Evolutionary conservation across 495 filamentous ascomycete species (phyloP).

Genomic region (Annulohypoxylon nitens): DNA sequence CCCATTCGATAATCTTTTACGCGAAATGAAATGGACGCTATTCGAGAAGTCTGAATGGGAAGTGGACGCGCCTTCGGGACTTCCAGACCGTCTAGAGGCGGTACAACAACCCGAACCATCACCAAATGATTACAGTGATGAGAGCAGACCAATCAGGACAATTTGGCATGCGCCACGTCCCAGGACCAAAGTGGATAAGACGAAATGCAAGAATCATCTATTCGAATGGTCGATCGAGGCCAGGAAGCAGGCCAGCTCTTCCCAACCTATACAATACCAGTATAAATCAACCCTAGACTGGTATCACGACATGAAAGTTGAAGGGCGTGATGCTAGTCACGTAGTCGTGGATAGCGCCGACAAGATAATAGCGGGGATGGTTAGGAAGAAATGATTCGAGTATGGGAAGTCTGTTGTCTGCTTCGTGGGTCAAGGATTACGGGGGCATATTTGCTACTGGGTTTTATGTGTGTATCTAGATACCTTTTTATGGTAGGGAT

Average conservation of each 20-base stretch:
- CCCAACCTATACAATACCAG: slow-evolving; percentile 51
- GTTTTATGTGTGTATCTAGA: neutral
- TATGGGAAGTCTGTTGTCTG: neutral
- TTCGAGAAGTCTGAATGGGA: slow-evolving; percentile 25
- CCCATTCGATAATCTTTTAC: slow-evolving; percentile 42
- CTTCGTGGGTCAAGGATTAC: neutral
- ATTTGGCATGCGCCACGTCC: slow-evolving; percentile 60
- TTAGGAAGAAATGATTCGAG: slow-evolving; percentile 22
- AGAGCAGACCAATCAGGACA: slow-evolving; percentile 50
- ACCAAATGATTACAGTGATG: slow-evolving; percentile 29
- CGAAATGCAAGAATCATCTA: slow-evolving; percentile 57
- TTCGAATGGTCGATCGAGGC: slow-evolving; percentile 53
- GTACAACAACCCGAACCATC: neutral
- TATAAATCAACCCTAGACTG: slow-evolving; percentile 59
- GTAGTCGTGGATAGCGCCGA: slow-evolving; percentile 56
- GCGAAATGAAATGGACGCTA: slow-evolving; percentile 36
- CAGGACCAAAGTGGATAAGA: slow-evolving; percentile 32
- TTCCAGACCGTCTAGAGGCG: neutral
- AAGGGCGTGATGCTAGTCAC: slow-evolving; percentile 57
- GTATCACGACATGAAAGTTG: slow-evolving; percentile 57
- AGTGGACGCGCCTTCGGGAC: neutral
- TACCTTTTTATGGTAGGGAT: neutral
- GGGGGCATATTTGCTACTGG: neutral
- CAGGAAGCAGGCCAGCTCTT: slow-evolving; percentile 18
- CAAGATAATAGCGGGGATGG: slow-evolving; percentile 43